phyloP scores from a whole-genome alignment of 306 rosid species.

The Albizia julibrissin region DNA sequence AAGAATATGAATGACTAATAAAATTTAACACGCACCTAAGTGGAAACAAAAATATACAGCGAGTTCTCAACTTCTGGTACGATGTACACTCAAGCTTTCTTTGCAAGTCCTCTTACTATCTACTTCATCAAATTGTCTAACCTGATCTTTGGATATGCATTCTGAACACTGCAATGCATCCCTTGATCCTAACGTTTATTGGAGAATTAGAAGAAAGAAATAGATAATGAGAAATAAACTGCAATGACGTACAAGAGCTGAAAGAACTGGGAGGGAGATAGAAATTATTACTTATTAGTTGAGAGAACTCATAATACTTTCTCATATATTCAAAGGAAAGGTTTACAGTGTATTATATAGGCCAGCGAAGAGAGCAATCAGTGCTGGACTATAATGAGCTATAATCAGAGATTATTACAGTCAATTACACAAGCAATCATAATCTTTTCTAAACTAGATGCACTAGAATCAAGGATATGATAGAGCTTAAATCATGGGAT shows the following conservation, averaged over 20 bases:
- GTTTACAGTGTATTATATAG: no score
- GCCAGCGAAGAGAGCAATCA: no score
- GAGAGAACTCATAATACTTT: no score
- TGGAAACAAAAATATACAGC: background rate
- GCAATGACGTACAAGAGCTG: background rate
- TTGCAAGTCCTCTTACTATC: background rate
- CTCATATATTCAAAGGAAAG: no score
- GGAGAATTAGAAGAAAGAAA: background rate
- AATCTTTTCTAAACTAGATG: no score
- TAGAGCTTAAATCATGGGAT: no score
- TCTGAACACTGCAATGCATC: background rate
- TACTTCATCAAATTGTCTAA: background rate
- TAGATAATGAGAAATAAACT: background rate
- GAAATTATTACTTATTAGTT: no score
- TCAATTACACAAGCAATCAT: no score
- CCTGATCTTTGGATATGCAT: background rate
- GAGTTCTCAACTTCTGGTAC: background rate
- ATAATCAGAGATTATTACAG: no score
- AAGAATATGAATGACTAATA: background rate
- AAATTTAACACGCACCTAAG: background rate
- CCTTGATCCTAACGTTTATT: background rate
- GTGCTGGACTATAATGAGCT: no score
- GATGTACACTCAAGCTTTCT: background rate
- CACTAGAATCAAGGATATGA: no score
- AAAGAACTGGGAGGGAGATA: background rate